Conservation (phyloP, 2,329 filamentous ascomycete species). For the Exophiala sideris region DNA sequence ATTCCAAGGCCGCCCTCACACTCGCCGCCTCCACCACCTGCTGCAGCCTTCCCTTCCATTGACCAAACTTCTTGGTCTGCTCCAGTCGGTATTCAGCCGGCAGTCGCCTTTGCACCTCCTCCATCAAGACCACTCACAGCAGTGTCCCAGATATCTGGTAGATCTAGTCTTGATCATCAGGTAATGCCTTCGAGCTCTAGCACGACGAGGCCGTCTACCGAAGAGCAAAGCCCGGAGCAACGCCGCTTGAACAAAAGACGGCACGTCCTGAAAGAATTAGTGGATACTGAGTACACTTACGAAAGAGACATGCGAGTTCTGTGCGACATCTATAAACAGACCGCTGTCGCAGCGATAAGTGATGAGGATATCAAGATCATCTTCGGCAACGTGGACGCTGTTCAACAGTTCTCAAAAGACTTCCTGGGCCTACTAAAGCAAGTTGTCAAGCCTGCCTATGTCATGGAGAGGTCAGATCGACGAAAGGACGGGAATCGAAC, state of each 20-base stretch:
- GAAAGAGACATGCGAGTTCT: conserved; percentile 95
- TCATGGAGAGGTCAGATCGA: conserved; percentile 56
- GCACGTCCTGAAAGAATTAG: conserved; percentile 83
- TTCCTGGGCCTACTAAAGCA: conserved; percentile 80
- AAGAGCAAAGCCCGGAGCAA: conserved; percentile 47
- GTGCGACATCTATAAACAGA: conserved; percentile 96
- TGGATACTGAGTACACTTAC: conserved; percentile 89
- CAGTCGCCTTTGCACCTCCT: conserved; percentile 4
- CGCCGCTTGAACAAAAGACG: conserved; percentile 76
- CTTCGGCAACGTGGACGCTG: conserved; percentile 88
- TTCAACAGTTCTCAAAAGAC: conserved; percentile 77
- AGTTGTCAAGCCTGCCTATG: conserved; percentile 74
- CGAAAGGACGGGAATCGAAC: conserved; percentile 51
- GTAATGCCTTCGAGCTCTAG: conserved; percentile 9
- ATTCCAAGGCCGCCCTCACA: conserved; percentile 26
- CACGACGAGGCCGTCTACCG: conserved; percentile 14
- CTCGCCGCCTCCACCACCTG: conserved; percentile 27
- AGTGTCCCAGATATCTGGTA: conserved; percentile 19
- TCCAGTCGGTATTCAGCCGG: conserved; percentile 11
- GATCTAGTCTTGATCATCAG: conserved; percentile 18
- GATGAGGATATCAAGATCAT: conserved; percentile 81
- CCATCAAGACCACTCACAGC: conserved; percentile 18
- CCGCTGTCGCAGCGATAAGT: conserved; percentile 75
- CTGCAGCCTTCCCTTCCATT: conserved; percentile 14
- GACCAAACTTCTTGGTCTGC: conserved; percentile 23